Percentiles rank a stretch among this genome's conserved stretches.
phyloP scores from a whole-genome alignment of 2,329 filamentous ascomycete species.

The Apiospora pterosperma region DNA sequence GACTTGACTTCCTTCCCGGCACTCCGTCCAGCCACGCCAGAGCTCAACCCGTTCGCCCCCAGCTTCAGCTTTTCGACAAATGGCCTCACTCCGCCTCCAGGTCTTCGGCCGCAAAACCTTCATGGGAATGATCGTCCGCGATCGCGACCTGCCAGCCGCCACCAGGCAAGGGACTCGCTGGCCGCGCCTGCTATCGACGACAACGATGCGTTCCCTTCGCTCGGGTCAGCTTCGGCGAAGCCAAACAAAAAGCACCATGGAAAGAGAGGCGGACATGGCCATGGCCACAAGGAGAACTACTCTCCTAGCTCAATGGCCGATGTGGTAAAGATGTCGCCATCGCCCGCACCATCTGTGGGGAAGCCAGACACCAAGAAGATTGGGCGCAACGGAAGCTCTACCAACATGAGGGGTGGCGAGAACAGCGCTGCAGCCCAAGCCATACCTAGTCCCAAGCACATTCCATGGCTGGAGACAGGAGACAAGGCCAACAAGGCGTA shows the following conservation, averaged over 20 bases:
- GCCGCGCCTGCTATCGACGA: constrained; percentile 81
- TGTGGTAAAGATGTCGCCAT: constrained; percentile 91
- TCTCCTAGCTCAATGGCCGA: constrained; percentile 80
- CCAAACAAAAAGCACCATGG: constrained; percentile 89
- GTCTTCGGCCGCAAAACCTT: constrained; percentile 59
- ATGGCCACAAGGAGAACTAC: constrained; percentile 64
- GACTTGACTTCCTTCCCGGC: constrained; percentile 85
- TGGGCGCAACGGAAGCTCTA: constrained; percentile 61
- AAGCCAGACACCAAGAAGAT: constrained; percentile 59
- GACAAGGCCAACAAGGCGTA: constrained; percentile 89
- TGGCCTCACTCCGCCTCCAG: constrained; percentile 63
- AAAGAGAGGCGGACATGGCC: constrained; percentile 80
- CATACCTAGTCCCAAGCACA: constrained; percentile 84
- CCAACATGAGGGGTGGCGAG: constrained; percentile 64
- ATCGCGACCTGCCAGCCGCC: constrained; percentile 82
- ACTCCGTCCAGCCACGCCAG: constrained; percentile 58
- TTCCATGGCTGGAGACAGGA: constrained; percentile 95
- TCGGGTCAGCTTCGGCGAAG: constrained; percentile 74
- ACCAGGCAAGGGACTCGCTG: constrained; percentile 60
- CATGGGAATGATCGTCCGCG: constrained; percentile 60
- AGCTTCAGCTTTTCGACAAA: constrained; percentile 51
- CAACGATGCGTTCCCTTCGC: constrained; percentile 88
- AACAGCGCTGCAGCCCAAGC: constrained; percentile 78
- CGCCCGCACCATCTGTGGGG: constrained; percentile 62
- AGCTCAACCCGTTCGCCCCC: constrained; percentile 51